Conservation (phyloP, 1,139 yeast genomes). For the Kurtzmaniella natalensis region DNA sequence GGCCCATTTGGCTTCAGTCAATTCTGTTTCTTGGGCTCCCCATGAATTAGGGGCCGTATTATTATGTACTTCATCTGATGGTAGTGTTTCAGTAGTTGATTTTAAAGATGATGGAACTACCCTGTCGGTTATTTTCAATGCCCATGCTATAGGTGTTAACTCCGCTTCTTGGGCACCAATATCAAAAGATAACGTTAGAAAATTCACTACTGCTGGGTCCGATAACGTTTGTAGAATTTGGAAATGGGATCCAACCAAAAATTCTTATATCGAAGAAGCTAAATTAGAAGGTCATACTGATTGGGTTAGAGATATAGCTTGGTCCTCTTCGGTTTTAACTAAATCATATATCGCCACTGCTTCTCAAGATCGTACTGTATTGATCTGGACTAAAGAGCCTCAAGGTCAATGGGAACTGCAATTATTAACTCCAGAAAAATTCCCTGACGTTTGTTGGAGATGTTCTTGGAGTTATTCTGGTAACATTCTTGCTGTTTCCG, state of each 20-base stretch:
- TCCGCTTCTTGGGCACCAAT: slow-evolving; percentile 96
- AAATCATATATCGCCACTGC: slow-evolving; percentile 96
- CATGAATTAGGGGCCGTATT: slow-evolving; percentile 93
- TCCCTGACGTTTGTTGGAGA: slow-evolving; percentile 98
- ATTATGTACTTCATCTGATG: slow-evolving; percentile 90
- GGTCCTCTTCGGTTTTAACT: slow-evolving; percentile 90
- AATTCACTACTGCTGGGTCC: slow-evolving; percentile 93
- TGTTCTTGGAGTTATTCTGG: slow-evolving; percentile 98
- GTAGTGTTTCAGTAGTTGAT: slow-evolving; percentile 84
- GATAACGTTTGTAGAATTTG: slow-evolving; percentile 92
- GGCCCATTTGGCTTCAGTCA: slow-evolving; percentile 90
- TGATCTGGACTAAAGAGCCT: slow-evolving; percentile 82
- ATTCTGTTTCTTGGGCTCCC: slow-evolving; percentile 96
- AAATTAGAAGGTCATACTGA: slow-evolving; percentile 86
- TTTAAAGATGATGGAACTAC: slow-evolving; percentile 89
- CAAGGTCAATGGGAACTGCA: slow-evolving; percentile 79
- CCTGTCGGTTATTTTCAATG: slow-evolving; percentile 59
- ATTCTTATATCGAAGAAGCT: slow-evolving; percentile 68
- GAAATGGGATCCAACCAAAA: slow-evolving; percentile 58
- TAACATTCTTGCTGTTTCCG: slow-evolving; percentile 89
- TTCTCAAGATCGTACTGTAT: slow-evolving; percentile 92
- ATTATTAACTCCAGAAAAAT: slow-evolving; percentile 68
- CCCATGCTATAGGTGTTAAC: slow-evolving; percentile 92
- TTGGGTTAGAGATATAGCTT: slow-evolving; percentile 98
- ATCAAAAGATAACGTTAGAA: slow-evolving; percentile 38